Evolutionary conservation across 2,329 filamentous ascomycete genomes (phyloP).

Genomic region (Xylariaceae sp.): DNA sequence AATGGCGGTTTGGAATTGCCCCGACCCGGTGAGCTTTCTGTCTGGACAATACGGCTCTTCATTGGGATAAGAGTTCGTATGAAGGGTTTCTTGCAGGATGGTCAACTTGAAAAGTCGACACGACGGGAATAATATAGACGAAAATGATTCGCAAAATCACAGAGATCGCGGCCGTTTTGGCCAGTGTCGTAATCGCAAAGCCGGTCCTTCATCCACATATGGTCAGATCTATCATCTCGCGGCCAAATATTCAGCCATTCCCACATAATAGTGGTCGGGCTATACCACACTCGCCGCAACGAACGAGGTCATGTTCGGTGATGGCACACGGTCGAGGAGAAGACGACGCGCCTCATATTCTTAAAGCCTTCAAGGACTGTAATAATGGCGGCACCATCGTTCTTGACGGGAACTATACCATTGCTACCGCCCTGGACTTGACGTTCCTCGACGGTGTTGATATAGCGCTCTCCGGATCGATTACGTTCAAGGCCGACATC

Average conservation of each 20-base stretch:
- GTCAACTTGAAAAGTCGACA: neutral
- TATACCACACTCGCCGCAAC: constrained; percentile 4
- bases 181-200: constrained; percentile 4
- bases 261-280: constrained; percentile 19
- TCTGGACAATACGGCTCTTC: neutral
- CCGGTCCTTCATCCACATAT: neutral
- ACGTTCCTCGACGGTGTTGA: constrained; percentile 60
- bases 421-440: constrained; percentile 59
- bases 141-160: constrained; percentile 6
- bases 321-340: constrained; percentile 4
- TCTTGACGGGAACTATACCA: constrained; percentile 53
- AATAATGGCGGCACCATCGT: constrained; percentile 59
- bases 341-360: constrained; percentile 37
- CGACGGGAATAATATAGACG: neutral
- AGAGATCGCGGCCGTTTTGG: constrained; percentile 3
- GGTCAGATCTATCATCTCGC: constrained; percentile 2
- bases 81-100: neutral
- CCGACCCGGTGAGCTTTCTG: neutral
- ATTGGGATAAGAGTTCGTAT: neutral
- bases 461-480: constrained; percentile 49
- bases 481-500: constrained; percentile 59
- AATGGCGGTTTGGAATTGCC: neutral
- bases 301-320: constrained; percentile 16
- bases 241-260: constrained; percentile 17
- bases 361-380: constrained; percentile 50